A percentile compares a stretch with the other conserved stretches of the same genome.
Conservation (phyloP, 2,329 filamentous ascomycete genomes). For the Cryphonectria nitschkei region DNA sequence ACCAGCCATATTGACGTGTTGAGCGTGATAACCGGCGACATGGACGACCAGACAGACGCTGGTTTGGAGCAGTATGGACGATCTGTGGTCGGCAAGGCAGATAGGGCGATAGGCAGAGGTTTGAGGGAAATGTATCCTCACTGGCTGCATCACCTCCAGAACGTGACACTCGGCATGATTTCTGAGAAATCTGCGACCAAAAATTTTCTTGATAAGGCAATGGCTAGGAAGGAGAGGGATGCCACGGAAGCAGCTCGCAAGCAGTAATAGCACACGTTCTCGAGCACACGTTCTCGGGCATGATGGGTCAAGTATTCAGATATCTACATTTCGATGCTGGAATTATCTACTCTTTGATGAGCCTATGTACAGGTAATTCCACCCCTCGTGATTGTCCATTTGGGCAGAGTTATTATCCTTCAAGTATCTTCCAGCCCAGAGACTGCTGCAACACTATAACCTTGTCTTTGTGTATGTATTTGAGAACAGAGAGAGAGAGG, state of each 20-base stretch:
- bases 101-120: constrained; percentile 32
- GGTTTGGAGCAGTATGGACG: constrained; percentile 28
- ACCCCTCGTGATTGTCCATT: neutral
- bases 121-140: constrained; percentile 35
- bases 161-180: constrained; percentile 9
- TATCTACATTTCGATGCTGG: neutral
- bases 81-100: constrained; percentile 31
- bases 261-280: neutral
- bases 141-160: constrained; percentile 35
- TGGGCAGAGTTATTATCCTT: neutral
- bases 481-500: too few relatives aligned
- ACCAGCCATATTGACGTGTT: constrained; percentile 37
- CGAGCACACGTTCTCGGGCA: neutral
- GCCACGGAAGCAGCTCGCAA: neutral
- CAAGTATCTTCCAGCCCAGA: neutral
- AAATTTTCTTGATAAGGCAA: neutral
- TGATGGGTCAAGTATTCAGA: neutral
- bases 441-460: neutral
- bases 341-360: neutral
- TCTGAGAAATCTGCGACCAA: constrained; percentile 20
- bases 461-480: too few relatives aligned
- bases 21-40: constrained; percentile 37
- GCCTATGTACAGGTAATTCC: neutral
- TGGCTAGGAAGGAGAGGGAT: neutral
- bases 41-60: constrained; percentile 34